These are phyloP conservation scores for Datisca glomerata DNA, from an alignment of 306 rosid species.

Conservation along the genomic window DNA sequence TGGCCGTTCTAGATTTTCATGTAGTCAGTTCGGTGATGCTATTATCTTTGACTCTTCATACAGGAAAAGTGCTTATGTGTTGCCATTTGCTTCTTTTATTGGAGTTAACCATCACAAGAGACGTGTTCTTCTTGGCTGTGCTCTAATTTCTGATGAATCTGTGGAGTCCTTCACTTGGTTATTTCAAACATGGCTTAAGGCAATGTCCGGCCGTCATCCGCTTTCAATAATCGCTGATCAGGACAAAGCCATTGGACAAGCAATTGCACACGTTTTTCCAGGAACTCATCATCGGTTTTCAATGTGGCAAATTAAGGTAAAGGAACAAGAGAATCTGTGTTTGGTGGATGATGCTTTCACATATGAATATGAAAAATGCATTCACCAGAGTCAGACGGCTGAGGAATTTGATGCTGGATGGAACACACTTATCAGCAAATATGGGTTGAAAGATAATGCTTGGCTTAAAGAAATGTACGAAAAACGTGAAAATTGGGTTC, in stretches of 20 bases:
- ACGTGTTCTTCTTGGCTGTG: slow-evolving; percentile 93
- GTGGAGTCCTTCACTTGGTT: slow-evolving; percentile 85
- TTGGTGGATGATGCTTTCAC: slow-evolving; percentile 46
- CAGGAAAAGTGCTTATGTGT: slow-evolving; percentile 54
- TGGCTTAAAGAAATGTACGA: slow-evolving; percentile 82
- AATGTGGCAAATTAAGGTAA: slow-evolving; percentile 72
- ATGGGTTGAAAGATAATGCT: slow-evolving; percentile 58
- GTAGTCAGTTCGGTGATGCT: slow-evolving; percentile 88
- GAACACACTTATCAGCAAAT: slow-evolving; percentile 55
- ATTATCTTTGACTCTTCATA: slow-evolving; percentile 72
- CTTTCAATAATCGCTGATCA: slow-evolving; percentile 84
- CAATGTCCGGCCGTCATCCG: slow-evolving; percentile 65
- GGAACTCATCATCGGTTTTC: slow-evolving; percentile 74
- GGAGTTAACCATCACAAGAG: slow-evolving; percentile 93
- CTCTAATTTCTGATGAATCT: slow-evolving; percentile 81
- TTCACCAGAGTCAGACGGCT: slow-evolving; percentile 57
- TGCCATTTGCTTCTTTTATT: slow-evolving; percentile 78
- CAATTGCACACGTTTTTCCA: slow-evolving; percentile 65
- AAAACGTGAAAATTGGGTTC: slow-evolving; percentile 84
- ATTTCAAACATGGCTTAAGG: slow-evolving; percentile 87
- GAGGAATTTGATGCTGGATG: slow-evolving; percentile 72
- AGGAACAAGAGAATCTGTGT: slow-evolving; percentile 54
- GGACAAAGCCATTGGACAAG: slow-evolving; percentile 64
- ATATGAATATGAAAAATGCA: slow-evolving; percentile 67
- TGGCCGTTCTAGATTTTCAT: slow-evolving; percentile 86